A percentile compares a stretch with the other conserved stretches of the same genome.
Conservation (phyloP, 2,329 filamentous ascomycete species). For the Fusarium veterinarium region DNA sequence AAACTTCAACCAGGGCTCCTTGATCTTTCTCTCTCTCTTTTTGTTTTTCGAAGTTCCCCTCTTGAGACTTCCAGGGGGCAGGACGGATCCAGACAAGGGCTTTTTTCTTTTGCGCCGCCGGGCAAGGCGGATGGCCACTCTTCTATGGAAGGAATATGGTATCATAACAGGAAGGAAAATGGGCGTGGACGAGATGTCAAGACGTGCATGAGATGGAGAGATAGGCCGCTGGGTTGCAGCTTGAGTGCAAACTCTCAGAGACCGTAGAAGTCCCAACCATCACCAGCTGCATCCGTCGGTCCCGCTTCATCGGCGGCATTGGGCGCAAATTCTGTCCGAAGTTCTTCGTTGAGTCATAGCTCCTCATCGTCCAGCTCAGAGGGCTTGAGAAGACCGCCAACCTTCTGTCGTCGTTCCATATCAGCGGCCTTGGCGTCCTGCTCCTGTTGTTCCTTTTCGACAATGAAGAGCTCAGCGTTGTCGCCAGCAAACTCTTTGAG, state of each 20-base stretch:
- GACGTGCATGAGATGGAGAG: background rate
- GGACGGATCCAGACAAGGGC: constrained; percentile 24
- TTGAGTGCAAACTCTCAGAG: constrained; percentile 53
- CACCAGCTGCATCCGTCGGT: constrained; percentile 49
- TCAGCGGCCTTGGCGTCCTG: constrained; percentile 88
- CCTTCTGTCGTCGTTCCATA: constrained; percentile 91
- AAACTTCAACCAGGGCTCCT: constrained; percentile 22
- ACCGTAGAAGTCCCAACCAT: constrained; percentile 76
- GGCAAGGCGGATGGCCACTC: constrained; percentile 32
- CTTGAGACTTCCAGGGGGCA: constrained; percentile 12
- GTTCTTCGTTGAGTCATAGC: constrained; percentile 82
- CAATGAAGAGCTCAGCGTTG: constrained; percentile 91
- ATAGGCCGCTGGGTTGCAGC: background rate
- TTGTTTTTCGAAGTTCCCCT: background rate
- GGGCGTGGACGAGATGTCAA: constrained; percentile 26
- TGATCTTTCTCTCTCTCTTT: constrained; percentile 13
- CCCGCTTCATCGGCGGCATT: constrained; percentile 44
- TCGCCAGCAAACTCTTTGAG: constrained; percentile 97
- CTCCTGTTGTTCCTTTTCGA: constrained; percentile 94
- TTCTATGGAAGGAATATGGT: constrained; percentile 47
- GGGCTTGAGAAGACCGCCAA: constrained; percentile 94
- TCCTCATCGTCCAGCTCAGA: constrained; percentile 95
- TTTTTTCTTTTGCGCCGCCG: constrained; percentile 15
- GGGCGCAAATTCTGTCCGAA: constrained; percentile 70
- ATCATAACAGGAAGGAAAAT: constrained; percentile 49